Conservation (phyloP, 2,329 filamentous ascomycete genomes). For the Aspergillus sp. region DNA sequence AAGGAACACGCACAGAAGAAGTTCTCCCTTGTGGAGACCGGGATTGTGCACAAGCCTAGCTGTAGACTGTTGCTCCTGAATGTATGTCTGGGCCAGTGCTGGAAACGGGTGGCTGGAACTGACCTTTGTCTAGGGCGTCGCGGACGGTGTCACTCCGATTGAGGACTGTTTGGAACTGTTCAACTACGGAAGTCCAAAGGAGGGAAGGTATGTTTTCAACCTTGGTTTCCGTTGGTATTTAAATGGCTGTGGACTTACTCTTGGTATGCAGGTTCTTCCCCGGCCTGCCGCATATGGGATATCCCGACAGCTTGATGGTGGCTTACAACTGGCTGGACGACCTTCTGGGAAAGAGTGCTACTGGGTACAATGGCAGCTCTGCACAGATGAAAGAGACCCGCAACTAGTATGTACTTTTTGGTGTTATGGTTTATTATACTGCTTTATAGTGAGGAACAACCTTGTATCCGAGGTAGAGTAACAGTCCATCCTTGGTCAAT, state of each 20-base stretch:
- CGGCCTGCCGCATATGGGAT: slow-evolving; percentile 66
- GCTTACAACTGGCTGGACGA: slow-evolving; percentile 41
- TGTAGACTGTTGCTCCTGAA: slow-evolving; percentile 62
- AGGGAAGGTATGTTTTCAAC: slow-evolving; percentile 51
- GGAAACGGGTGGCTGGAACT: background rate
- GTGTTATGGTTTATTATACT: too few species aligned
- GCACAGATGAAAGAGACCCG: too few species aligned
- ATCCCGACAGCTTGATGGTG: slow-evolving; percentile 50
- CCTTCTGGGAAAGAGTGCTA: too few species aligned
- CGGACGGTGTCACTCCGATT: slow-evolving; percentile 67
- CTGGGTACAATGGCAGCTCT: too few species aligned
- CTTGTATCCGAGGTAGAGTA: too few species aligned
- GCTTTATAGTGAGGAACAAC: too few species aligned
- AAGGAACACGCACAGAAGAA: slow-evolving; percentile 56
- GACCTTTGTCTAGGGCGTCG: slow-evolving; percentile 50
- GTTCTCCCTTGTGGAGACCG: slow-evolving; percentile 63
- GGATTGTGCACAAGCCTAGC: slow-evolving; percentile 57
- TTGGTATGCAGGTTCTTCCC: slow-evolving; percentile 50
- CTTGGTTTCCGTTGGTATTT: background rate
- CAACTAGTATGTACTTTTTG: too few species aligned
- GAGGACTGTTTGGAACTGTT: slow-evolving; percentile 66
- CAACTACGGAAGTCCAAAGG: slow-evolving; percentile 65
- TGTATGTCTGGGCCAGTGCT: slow-evolving; percentile 37
- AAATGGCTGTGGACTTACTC: background rate
- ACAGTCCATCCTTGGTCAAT: too few species aligned